Evolutionary conservation across 208 protist species (phyloP).

Genomic region (Wallacemonas sp.): DNA sequence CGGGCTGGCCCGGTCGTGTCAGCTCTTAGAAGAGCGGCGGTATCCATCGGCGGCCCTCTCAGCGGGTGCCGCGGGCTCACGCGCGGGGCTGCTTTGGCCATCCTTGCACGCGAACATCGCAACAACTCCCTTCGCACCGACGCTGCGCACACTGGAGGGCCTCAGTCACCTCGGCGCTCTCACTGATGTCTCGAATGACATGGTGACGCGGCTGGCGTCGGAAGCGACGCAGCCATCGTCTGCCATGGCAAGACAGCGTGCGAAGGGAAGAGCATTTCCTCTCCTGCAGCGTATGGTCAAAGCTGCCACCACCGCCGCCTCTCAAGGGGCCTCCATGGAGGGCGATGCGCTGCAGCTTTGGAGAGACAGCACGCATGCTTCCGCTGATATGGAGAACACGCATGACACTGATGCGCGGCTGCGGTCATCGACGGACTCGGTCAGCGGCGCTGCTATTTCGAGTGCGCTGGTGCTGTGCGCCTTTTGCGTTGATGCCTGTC

Average conservation of each 20-base stretch:
- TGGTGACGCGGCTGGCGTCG: conserved; percentile 27
- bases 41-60: not conserved
- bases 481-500: conserved; percentile 29
- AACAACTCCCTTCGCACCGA: not conserved
- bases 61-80: not conserved
- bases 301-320: not conserved
- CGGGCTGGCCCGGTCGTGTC: conserved; percentile 44
- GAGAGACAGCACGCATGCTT: conserved; percentile 5
- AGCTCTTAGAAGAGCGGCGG: conserved; percentile 53
- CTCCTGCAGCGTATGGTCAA: conserved; percentile 51
- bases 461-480: conserved; percentile 23
- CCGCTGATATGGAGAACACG: too few species aligned
- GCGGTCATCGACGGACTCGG: not conserved
- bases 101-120: not conserved
- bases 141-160: conserved; percentile 8
- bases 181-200: conserved; percentile 38
- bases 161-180: conserved; percentile 36
- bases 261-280: conserved; percentile 33
- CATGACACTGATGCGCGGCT: too few species aligned
- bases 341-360: conserved; percentile 22
- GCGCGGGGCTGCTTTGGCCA: not conserved
- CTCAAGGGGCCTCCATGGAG: not conserved
- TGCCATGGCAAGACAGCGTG: conserved; percentile 37
- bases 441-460: conserved; percentile 21
- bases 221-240: conserved; percentile 36